A percentile compares a stretch with the other conserved stretches of the same genome.
phyloP scores from a whole-genome alignment of 345 rosid genomes.

The Populus nigra region DNA sequence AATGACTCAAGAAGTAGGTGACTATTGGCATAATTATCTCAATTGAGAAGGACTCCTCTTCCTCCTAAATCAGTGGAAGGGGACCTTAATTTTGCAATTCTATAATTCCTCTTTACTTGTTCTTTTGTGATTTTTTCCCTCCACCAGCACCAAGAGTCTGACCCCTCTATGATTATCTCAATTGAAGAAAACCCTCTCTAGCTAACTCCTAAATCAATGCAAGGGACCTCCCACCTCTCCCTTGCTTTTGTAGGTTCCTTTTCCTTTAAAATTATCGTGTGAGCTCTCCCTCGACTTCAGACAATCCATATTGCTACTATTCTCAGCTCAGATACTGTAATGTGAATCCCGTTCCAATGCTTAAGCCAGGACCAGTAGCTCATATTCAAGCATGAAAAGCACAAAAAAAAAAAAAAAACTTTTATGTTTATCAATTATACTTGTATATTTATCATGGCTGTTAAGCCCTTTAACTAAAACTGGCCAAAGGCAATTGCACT shows the following conservation, averaged over 20 bases:
- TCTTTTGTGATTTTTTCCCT: neutral
- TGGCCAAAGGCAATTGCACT: slow-evolving; percentile 19
- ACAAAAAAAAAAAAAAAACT: neutral
- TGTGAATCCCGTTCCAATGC: neutral
- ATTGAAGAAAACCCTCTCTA: slow-evolving; percentile 1
- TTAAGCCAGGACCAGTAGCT: neutral
- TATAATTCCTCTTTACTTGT: neutral
- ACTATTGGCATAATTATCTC: neutral
- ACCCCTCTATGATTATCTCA: neutral
- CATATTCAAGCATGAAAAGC: neutral
- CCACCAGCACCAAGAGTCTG: neutral
- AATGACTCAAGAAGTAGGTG: slow-evolving; percentile 12
- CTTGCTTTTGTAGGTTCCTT: neutral
- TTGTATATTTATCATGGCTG: slow-evolving; percentile 7
- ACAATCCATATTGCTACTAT: neutral
- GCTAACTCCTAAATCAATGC: slow-evolving; percentile 12
- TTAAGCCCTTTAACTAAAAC: slow-evolving; percentile 6
- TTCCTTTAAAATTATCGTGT: neutral
- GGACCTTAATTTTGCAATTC: neutral
- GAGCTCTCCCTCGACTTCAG: neutral
- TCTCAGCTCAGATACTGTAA: neutral
- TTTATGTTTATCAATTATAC: no score
- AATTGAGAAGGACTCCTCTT: slow-evolving; percentile 13
- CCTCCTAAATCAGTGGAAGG: slow-evolving; percentile 12
- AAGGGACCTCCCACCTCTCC: slow-evolving; percentile 9